phyloP scores from a whole-genome alignment of 192 early-diverging fungal genomes.

The Umbelopsis isabellina region DNA sequence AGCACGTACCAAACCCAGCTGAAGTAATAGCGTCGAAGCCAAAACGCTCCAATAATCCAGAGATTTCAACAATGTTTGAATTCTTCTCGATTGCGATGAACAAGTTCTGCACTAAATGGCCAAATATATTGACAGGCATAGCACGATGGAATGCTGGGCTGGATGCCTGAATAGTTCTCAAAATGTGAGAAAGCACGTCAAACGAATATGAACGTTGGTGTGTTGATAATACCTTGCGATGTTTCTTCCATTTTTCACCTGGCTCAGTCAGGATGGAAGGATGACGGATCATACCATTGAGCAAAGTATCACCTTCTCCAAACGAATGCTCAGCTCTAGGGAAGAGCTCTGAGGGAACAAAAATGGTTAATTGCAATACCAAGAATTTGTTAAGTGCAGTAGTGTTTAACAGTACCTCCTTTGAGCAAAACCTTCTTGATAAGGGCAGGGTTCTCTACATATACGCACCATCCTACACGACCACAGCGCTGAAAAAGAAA shows the following conservation, averaged over 20 bases:
- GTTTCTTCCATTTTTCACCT: conserved; percentile 4
- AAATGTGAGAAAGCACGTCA: background rate
- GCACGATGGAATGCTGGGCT: conserved; percentile 24
- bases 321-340: conserved; percentile 3
- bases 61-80: background rate
- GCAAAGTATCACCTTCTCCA: conserved; percentile 2
- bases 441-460: background rate
- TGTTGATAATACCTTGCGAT: background rate
- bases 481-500: background rate
- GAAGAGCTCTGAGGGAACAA: background rate
- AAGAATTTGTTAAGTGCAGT: background rate
- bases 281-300: background rate
- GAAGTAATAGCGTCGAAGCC: conserved; percentile 33
- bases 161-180: background rate
- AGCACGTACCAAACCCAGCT: conserved; percentile 30
- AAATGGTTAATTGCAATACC: background rate
- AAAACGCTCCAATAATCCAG: conserved; percentile 5
- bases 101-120: conserved; percentile 5
- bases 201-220: no score
- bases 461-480: background rate
- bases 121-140: conserved; percentile 23
- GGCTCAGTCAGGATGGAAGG: conserved; percentile 1
- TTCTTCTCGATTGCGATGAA: conserved; percentile 3
- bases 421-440: conserved; percentile 1
- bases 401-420: background rate